Conservation (phyloP, 805 yeast genomes). For the Lachancea mirantina region DNA sequence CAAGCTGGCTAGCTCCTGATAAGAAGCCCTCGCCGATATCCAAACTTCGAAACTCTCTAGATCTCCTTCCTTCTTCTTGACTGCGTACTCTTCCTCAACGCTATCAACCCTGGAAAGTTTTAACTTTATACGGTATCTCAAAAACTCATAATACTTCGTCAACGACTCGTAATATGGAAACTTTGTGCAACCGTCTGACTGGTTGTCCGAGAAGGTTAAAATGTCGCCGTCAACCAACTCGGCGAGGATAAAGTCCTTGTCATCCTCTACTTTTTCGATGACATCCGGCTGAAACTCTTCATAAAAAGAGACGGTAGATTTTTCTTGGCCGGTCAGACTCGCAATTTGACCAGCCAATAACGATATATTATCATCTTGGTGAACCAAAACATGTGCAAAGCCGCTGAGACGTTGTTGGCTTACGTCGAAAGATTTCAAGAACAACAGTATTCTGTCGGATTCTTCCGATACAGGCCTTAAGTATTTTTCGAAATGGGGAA, state of each 20-base stretch:
- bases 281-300: slow-evolving; percentile 59
- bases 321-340: slow-evolving; percentile 32
- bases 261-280: slow-evolving; percentile 38
- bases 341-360: slow-evolving; percentile 23
- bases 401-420: slow-evolving; percentile 52
- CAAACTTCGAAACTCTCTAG: slow-evolving; percentile 47
- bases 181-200: slow-evolving; percentile 3
- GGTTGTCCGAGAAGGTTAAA: slow-evolving; percentile 30
- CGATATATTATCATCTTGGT: slow-evolving; percentile 40
- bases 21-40: slow-evolving; percentile 56
- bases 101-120: slow-evolving; percentile 31
- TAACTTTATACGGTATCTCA: slow-evolving; percentile 56
- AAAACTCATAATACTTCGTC: slow-evolving; percentile 44
- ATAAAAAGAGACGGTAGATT: slow-evolving; percentile 33
- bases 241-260: slow-evolving; percentile 42
- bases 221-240: slow-evolving; percentile 70
- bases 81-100: slow-evolving; percentile 25
- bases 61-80: slow-evolving; percentile 10
- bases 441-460: slow-evolving; percentile 25
- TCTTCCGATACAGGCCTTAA: slow-evolving; percentile 4
- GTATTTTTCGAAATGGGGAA: slow-evolving; percentile 2
- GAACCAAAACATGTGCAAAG: slow-evolving; percentile 49
- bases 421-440: slow-evolving; percentile 64
- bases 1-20: slow-evolving; percentile 51
- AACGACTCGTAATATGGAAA: slow-evolving; percentile 32